Conservation (phyloP, 2,329 filamentous ascomycete species). For the Colletotrichum endophyticum region DNA sequence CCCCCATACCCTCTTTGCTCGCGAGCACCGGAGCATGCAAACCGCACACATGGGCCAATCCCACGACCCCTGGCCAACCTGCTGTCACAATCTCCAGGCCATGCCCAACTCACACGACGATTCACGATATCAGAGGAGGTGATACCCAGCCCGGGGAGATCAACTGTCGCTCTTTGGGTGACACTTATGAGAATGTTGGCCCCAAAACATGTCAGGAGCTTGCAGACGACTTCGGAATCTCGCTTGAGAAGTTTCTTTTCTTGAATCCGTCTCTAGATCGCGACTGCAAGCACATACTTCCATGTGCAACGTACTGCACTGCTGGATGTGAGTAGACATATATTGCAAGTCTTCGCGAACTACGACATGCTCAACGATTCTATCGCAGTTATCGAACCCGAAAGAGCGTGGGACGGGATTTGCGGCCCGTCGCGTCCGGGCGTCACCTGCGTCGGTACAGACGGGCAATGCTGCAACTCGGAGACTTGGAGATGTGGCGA, state of each 20-base stretch:
- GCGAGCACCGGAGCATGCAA: background rate
- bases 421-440: background rate
- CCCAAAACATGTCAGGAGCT: background rate
- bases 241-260: background rate
- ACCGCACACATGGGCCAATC: background rate
- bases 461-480: background rate
- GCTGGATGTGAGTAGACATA: background rate
- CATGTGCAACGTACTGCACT: background rate
- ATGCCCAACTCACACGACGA: background rate
- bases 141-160: background rate
- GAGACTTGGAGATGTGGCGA: background rate
- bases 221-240: background rate
- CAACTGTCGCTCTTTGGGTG: background rate
- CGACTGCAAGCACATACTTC: background rate
- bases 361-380: background rate
- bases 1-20: background rate
- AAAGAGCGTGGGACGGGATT: background rate
- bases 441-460: background rate
- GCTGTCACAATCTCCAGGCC: background rate
- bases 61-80: background rate
- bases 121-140: background rate
- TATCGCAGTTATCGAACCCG: background rate
- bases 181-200: background rate
- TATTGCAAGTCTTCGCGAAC: background rate
- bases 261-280: background rate